Conservation (phyloP, 306 rosid species). For the Corylus heterophylla region DNA sequence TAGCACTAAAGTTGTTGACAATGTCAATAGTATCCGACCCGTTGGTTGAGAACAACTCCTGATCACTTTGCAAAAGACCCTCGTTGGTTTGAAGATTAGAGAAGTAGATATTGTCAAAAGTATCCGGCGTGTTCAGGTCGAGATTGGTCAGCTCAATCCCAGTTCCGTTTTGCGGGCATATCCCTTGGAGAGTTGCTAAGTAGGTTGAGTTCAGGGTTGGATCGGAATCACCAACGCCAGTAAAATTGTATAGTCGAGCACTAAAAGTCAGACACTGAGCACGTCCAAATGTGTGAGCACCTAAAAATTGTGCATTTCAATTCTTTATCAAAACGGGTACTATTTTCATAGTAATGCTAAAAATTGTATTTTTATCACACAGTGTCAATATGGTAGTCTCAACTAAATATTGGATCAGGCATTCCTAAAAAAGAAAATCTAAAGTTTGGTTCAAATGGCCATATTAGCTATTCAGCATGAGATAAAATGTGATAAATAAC, state of each 20-base stretch:
- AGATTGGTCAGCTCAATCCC: not conserved
- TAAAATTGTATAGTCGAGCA: slow-evolving; percentile 15
- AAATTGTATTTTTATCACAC: not conserved
- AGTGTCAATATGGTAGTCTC: not conserved
- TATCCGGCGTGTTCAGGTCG: slow-evolving; percentile 8
- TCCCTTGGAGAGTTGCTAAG: not conserved
- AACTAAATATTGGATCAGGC: too few species aligned
- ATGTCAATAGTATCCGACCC: slow-evolving; percentile 17
- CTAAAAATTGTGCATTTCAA: not conserved
- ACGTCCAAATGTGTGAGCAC: slow-evolving; percentile 39
- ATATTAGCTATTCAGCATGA: too few species aligned
- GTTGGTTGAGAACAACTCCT: slow-evolving; percentile 17
- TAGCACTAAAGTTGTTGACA: slow-evolving; percentile 5
- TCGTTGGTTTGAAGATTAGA: not conserved
- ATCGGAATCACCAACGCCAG: slow-evolving; percentile 8
- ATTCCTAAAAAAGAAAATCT: too few species aligned
- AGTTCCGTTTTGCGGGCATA: slow-evolving; percentile 22
- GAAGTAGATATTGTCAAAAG: slow-evolving; percentile 27
- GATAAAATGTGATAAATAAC: too few species aligned
- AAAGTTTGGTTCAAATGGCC: too few species aligned
- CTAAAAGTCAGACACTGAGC: not conserved
- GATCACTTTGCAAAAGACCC: slow-evolving; percentile 26
- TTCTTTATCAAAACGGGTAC: not conserved
- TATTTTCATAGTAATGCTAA: not conserved
- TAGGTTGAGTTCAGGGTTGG: slow-evolving; percentile 20